Evolutionary conservation across 2,329 filamentous ascomycete genomes (phyloP).

Genomic region (Clathrospora elynae): DNA sequence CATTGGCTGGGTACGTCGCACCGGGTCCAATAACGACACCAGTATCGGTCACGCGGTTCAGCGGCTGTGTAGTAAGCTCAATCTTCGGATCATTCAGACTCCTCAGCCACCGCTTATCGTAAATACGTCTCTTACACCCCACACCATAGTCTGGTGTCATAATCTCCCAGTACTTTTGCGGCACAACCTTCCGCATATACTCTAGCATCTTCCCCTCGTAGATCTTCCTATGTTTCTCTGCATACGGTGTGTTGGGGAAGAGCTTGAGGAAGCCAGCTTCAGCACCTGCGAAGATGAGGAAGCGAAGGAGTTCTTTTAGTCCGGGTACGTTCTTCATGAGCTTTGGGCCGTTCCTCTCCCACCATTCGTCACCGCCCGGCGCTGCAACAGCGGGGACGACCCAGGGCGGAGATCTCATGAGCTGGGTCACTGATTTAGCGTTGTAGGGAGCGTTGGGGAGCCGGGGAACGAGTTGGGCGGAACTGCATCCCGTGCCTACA

Average conservation of each 20-base stretch:
- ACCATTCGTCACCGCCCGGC: conserved; percentile 50
- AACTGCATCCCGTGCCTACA: conserved; percentile 63
- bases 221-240: conserved; percentile 46
- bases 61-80: conserved; percentile 58
- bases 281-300: conserved; percentile 51
- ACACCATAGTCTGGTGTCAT: conserved; percentile 66
- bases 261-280: conserved; percentile 55
- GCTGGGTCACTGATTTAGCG: conserved; percentile 62
- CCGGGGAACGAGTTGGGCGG: conserved; percentile 61
- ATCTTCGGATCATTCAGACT: conserved; percentile 60
- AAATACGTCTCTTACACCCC: conserved; percentile 68
- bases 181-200: conserved; percentile 57
- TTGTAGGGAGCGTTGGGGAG: conserved; percentile 55
- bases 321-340: conserved; percentile 59
- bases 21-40: conserved; percentile 60
- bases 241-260: conserved; percentile 51
- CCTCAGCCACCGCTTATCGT: conserved; percentile 62
- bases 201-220: conserved; percentile 53
- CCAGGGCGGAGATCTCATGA: conserved; percentile 65
- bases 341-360: conserved; percentile 54
- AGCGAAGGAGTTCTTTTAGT: conserved; percentile 54
- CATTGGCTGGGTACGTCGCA: conserved; percentile 51
- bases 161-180: conserved; percentile 65
- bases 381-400: conserved; percentile 52
- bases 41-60: conserved; percentile 55